Percentiles rank a stretch among this genome's conserved stretches.
Conservation (phyloP, 345 rosid species). For the Erysimum cheiranthoides region DNA sequence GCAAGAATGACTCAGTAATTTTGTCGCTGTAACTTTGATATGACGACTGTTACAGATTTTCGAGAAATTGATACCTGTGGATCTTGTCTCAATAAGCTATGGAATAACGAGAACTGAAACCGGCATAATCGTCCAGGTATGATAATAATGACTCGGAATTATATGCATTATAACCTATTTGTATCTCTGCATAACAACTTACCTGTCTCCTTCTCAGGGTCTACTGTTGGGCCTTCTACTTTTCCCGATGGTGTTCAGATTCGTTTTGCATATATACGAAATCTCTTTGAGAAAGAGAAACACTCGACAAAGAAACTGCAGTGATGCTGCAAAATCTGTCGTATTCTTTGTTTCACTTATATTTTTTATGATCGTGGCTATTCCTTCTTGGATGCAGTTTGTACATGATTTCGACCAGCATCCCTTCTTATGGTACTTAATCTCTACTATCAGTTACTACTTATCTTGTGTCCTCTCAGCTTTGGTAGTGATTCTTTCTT, state of each 20-base stretch:
- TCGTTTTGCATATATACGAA: slow-evolving; percentile 49
- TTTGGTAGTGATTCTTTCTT: too few relatives aligned
- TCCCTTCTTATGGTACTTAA: slow-evolving; percentile 77
- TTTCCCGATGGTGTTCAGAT: slow-evolving; percentile 66
- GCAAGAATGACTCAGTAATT: slow-evolving; percentile 5
- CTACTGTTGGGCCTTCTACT: slow-evolving; percentile 80
- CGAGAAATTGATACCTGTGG: slow-evolving; percentile 51
- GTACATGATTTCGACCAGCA: slow-evolving; percentile 77
- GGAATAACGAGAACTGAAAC: slow-evolving; percentile 80
- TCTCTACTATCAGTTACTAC: slow-evolving; percentile 1
- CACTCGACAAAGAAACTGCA: slow-evolving; percentile 46
- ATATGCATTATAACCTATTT: slow-evolving; percentile 14
- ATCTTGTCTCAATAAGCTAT: slow-evolving; percentile 55
- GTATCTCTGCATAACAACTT: slow-evolving; percentile 14
- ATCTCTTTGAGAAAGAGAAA: slow-evolving; percentile 26
- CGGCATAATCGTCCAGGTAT: slow-evolving; percentile 76
- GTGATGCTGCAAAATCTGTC: slow-evolving; percentile 55
- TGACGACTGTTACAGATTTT: slow-evolving; percentile 55
- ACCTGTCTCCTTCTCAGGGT: slow-evolving; percentile 57
- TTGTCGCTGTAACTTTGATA: too few relatives aligned
- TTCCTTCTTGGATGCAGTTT: slow-evolving; percentile 89
- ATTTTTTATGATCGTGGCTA: slow-evolving; percentile 49
- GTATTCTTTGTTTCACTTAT: slow-evolving; percentile 66
- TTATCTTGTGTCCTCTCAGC: background rate
- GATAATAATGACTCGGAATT: slow-evolving; percentile 11